Evolutionary conservation across 352 stramenopile species (phyloP).

Genomic region (Lagenidium sp.): DNA sequence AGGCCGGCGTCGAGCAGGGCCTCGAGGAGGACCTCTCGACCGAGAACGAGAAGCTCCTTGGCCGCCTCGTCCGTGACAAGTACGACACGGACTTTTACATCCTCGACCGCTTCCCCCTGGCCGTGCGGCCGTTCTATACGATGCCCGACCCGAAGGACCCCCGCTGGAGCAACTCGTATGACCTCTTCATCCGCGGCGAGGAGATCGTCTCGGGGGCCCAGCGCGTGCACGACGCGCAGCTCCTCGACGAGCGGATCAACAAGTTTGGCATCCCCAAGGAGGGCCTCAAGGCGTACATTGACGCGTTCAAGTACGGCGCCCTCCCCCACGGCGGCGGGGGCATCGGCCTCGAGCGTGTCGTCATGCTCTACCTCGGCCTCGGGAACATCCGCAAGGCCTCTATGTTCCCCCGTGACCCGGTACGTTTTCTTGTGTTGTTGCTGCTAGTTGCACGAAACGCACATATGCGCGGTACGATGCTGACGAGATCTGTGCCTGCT

Average conservation of each 20-base stretch:
- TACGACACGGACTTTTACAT: slow-evolving; percentile 99
- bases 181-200: slow-evolving; percentile 99
- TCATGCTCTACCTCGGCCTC: slow-evolving; percentile 98
- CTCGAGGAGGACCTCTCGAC: slow-evolving; percentile 84
- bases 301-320: slow-evolving; percentile 98
- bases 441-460: too few relatives aligned
- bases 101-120: slow-evolving; percentile 99
- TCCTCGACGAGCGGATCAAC: slow-evolving; percentile 91
- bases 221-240: slow-evolving; percentile 95
- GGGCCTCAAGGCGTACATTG: slow-evolving; percentile 95
- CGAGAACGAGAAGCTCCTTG: slow-evolving; percentile 97
- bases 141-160: slow-evolving; percentile 97
- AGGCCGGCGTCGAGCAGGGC: slow-evolving; percentile 63
- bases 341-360: slow-evolving; percentile 98
- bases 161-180: slow-evolving; percentile 96
- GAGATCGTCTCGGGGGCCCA: slow-evolving; percentile 99
- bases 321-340: slow-evolving; percentile 97
- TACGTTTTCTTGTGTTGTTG: slow-evolving; percentile 23
- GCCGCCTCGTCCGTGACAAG: slow-evolving; percentile 94
- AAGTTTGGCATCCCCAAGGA: slow-evolving; percentile 77
- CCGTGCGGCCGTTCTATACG: slow-evolving; percentile 99
- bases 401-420: slow-evolving; percentile 98
- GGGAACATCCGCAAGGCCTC: slow-evolving; percentile 99
- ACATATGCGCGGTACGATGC: too few relatives aligned
- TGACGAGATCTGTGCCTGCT: background rate